These are phyloP conservation scores for Boletus rex-veris DNA, from an alignment of 768 basidiomycete species.

Conservation along the genomic window DNA sequence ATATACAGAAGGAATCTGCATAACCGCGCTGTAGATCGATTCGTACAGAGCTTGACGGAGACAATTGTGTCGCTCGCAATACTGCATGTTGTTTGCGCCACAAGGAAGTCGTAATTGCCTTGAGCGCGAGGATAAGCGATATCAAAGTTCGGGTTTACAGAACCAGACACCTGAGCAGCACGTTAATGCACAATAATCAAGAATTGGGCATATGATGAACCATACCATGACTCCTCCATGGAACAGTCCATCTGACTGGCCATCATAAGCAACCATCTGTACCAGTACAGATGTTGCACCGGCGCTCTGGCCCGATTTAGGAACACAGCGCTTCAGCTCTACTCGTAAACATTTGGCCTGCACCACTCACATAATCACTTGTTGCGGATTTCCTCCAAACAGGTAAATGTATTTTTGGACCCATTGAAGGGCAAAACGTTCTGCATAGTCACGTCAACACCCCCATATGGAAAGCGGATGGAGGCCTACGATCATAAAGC, in stretches of 20 bases:
- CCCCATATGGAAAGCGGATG: background rate
- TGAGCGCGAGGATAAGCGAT: slow-evolving; percentile 6
- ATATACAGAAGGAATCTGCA: slow-evolving; percentile 3
- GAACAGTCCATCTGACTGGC: slow-evolving; percentile 16
- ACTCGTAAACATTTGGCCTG: no score
- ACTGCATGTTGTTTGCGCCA: slow-evolving; percentile 10
- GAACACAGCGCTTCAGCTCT: background rate
- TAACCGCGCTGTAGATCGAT: slow-evolving; percentile 4
- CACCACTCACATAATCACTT: slow-evolving; percentile 14
- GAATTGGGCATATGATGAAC: background rate
- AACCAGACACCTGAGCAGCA: slow-evolving; percentile 13
- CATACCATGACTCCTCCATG: slow-evolving; percentile 17
- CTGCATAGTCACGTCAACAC: background rate
- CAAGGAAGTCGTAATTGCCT: slow-evolving; percentile 13
- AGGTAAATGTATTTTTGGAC: background rate
- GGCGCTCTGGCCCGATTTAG: background rate
- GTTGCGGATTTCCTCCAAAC: background rate
- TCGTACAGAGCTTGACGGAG: slow-evolving; percentile 16
- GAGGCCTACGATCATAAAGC: slow-evolving; percentile 33
- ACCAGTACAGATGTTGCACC: background rate
- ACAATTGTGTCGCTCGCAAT: slow-evolving; percentile 10
- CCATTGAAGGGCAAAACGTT: background rate
- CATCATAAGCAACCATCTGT: slow-evolving; percentile 3
- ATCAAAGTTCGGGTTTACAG: background rate
- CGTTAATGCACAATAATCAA: background rate